Conservation (phyloP, 352 stramenopile species). For the Pythium chondricola region DNA sequence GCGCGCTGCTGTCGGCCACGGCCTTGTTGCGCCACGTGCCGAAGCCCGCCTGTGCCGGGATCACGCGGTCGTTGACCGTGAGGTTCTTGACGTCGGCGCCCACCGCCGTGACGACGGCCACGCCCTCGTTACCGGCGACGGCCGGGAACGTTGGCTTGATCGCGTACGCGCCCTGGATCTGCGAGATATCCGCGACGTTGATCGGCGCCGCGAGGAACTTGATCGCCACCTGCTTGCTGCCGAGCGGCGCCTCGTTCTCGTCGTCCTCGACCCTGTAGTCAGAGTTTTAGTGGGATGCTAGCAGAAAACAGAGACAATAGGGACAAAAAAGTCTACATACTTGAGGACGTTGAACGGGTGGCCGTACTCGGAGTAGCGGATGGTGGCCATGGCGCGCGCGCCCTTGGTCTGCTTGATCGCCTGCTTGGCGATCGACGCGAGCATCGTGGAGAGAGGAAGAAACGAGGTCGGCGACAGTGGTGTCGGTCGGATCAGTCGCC, state of each 20-base stretch:
- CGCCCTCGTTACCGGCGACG: slow-evolving; percentile 80
- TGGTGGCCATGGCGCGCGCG: slow-evolving; percentile 59
- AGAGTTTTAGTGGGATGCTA: neutral
- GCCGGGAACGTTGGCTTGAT: slow-evolving; percentile 74
- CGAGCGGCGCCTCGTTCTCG: slow-evolving; percentile 45
- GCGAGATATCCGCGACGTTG: slow-evolving; percentile 83
- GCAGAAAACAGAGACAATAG: neutral
- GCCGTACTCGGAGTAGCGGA: slow-evolving; percentile 70
- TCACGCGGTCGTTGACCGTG: slow-evolving; percentile 85
- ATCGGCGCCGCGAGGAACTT: slow-evolving; percentile 88
- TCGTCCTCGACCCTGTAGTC: slow-evolving; percentile 48
- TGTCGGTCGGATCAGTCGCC: neutral
- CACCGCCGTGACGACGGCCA: slow-evolving; percentile 80
- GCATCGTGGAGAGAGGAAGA: slow-evolving; percentile 25
- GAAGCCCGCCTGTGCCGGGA: slow-evolving; percentile 60
- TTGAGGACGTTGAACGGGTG: slow-evolving; percentile 61
- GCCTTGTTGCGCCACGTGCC: slow-evolving; percentile 75
- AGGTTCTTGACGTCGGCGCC: slow-evolving; percentile 72
- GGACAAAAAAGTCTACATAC: slow-evolving; percentile 12
- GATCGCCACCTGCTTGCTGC: slow-evolving; percentile 64
- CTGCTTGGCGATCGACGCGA: slow-evolving; percentile 57
- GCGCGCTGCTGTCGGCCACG: slow-evolving; percentile 50
- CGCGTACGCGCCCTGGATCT: slow-evolving; percentile 83
- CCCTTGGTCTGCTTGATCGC: slow-evolving; percentile 24
- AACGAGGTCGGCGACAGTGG: neutral